phyloP scores from a whole-genome alignment of 2,329 filamentous ascomycete species.

The Fusarium concolor region DNA sequence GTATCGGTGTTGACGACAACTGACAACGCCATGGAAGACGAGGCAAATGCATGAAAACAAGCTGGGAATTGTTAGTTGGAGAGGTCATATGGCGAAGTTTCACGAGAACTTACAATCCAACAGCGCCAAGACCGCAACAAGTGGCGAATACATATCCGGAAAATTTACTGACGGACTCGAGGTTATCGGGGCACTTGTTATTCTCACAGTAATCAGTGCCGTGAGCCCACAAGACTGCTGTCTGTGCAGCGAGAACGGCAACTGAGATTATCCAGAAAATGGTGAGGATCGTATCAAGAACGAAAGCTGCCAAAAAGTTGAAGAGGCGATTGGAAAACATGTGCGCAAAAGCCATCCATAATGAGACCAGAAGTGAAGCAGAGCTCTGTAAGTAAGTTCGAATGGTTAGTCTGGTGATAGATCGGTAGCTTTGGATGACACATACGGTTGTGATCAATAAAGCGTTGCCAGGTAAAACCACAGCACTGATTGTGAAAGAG shows the following conservation, averaged over 20 bases:
- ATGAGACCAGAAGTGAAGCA: constrained; percentile 57
- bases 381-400: constrained; percentile 49
- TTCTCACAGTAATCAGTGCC: constrained; percentile 39
- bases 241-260: constrained; percentile 53
- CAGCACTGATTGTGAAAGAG: constrained; percentile 55
- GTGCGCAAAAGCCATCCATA: constrained; percentile 61
- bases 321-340: constrained; percentile 56
- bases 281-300: constrained; percentile 62
- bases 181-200: constrained; percentile 37
- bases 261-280: constrained; percentile 65
- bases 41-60: constrained; percentile 57
- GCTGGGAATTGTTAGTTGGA: constrained; percentile 44
- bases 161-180: constrained; percentile 28
- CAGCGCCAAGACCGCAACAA: constrained; percentile 55
- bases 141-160: constrained; percentile 49
- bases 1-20: constrained; percentile 57
- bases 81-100: accelerated
- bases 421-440: neutral
- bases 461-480: constrained; percentile 52
- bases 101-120: constrained; percentile 56
- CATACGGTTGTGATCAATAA: constrained; percentile 56
- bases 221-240: constrained; percentile 44
- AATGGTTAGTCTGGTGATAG: accelerated
- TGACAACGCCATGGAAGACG: constrained; percentile 54
- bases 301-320: constrained; percentile 66